Percentiles rank a stretch among this genome's conserved stretches.
These are phyloP conservation scores for Trypanosomatidae sp. DNA, from an alignment of 208 protist species.

Conservation along the genomic window DNA sequence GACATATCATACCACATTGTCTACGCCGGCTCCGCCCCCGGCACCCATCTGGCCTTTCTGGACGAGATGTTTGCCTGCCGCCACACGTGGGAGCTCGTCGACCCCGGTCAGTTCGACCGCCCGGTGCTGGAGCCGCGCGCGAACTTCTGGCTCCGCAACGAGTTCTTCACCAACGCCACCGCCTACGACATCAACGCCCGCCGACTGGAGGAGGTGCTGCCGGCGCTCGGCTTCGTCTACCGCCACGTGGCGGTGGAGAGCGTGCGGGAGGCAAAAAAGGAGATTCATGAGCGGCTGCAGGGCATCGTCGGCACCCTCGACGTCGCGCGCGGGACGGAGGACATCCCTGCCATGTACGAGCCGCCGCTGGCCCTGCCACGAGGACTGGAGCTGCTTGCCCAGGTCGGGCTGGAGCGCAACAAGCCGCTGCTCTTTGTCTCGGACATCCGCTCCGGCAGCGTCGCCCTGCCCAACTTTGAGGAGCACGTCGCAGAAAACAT, in stretches of 20 bases:
- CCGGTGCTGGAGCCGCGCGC: constrained; percentile 43
- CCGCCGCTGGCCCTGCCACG: constrained; percentile 51
- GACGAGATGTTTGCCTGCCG: constrained; percentile 83
- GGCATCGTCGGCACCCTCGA: constrained; percentile 79
- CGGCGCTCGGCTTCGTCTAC: constrained; percentile 67
- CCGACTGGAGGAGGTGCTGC: constrained; percentile 62
- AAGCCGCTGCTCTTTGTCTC: constrained; percentile 93
- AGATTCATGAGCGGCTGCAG: constrained; percentile 65
- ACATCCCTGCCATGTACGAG: constrained; percentile 91
- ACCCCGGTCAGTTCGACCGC: constrained; percentile 92
- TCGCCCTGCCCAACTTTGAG: constrained; percentile 88
- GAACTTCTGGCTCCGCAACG: constrained; percentile 90
- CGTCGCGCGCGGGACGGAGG: constrained; percentile 83
- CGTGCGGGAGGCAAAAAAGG: constrained; percentile 38
- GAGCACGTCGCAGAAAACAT: constrained; percentile 92
- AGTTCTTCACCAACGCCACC: constrained; percentile 94
- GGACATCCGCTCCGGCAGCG: constrained; percentile 92
- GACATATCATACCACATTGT: constrained; percentile 92
- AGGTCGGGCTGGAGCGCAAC: constrained; percentile 70
- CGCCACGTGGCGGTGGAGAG: constrained; percentile 39
- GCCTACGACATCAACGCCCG: constrained; percentile 90
- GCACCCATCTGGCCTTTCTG: constrained; percentile 92
- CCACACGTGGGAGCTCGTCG: constrained; percentile 94
- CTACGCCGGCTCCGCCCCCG: constrained; percentile 94
- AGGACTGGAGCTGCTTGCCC: constrained; percentile 75